These are phyloP conservation scores for Penicillium macrosclerotiorum DNA, from an alignment of 495 filamentous ascomycete species.

Conservation along the genomic window DNA sequence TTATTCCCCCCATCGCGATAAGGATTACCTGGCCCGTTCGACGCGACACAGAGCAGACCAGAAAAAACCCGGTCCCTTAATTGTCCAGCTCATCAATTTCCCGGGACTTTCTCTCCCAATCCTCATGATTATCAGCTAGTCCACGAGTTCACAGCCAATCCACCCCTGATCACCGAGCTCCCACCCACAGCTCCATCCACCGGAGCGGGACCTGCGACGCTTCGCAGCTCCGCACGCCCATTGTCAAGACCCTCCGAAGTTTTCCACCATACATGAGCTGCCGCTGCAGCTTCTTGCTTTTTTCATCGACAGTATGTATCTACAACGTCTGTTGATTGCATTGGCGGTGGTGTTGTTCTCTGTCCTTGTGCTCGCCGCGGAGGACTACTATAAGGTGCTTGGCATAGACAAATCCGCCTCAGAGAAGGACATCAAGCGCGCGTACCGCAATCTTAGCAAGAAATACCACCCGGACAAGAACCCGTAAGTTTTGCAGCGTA, in stretches of 20 bases:
- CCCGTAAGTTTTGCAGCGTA: conserved; percentile 58
- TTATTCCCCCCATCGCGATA: conserved; percentile 21
- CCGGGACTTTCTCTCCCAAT: background rate
- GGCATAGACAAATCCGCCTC: conserved; percentile 77
- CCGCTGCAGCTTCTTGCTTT: conserved; percentile 3
- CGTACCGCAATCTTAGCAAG: conserved; percentile 89
- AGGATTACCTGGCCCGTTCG: conserved; percentile 22
- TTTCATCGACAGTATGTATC: conserved; percentile 22
- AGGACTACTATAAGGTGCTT: conserved; percentile 95
- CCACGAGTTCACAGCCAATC: background rate
- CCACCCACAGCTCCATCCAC: conserved; percentile 2
- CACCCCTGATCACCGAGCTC: conserved; percentile 1
- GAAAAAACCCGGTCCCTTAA: background rate
- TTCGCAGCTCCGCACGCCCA: background rate
- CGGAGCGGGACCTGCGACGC: conserved; percentile 4
- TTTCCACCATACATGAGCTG: conserved; percentile 2
- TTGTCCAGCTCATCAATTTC: background rate
- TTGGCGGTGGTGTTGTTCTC: conserved; percentile 27
- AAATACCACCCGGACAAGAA: conserved; percentile 99
- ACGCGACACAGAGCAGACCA: conserved; percentile 1
- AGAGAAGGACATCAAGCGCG: conserved; percentile 92
- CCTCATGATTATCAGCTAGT: conserved; percentile 13
- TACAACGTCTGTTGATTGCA: conserved; percentile 17
- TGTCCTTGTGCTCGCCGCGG: conserved; percentile 50
- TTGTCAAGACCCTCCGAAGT: background rate